These are phyloP conservation scores for Fraxinus paxiana DNA, from an alignment of 305 asterid species.

Conservation along the genomic window DNA sequence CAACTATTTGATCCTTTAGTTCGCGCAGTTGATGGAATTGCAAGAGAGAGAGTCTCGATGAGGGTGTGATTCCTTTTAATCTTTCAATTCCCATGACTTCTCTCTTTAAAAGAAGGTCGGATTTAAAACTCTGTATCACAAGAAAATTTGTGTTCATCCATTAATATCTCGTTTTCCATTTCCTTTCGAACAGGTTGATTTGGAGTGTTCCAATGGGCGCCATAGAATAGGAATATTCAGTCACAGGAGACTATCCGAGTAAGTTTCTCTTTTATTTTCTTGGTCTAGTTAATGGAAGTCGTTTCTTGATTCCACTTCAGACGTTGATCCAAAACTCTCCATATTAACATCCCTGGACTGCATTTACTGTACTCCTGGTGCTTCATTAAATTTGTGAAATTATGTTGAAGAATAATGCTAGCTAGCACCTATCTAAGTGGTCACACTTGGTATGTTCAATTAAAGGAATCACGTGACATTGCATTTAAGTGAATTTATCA, in stretches of 20 bases:
- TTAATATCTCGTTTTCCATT: neutral
- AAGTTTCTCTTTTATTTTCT: slow-evolving; percentile 15
- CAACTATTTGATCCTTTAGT: slow-evolving; percentile 70
- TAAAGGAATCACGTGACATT: neutral
- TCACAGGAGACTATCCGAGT: slow-evolving; percentile 69
- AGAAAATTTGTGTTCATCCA: neutral
- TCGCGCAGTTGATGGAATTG: slow-evolving; percentile 49
- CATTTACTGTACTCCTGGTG: neutral
- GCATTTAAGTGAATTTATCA: neutral
- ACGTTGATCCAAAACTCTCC: neutral
- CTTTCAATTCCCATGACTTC: neutral
- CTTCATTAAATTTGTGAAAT: neutral
- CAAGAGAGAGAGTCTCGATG: slow-evolving; percentile 83
- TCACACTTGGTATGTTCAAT: neutral
- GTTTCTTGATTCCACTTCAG: slow-evolving; percentile 4
- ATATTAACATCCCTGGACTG: neutral
- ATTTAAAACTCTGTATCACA: neutral
- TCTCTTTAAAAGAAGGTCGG: neutral
- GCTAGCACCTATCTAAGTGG: neutral
- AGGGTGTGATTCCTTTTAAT: slow-evolving; percentile 41
- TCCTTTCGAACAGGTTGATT: slow-evolving; percentile 57
- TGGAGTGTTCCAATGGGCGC: slow-evolving; percentile 62
- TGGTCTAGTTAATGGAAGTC: neutral
- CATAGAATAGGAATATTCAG: slow-evolving; percentile 72
- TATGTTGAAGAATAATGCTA: neutral